phyloP scores from a whole-genome alignment of 495 filamentous ascomycete genomes.

The Penicillium bialowiezense region DNA sequence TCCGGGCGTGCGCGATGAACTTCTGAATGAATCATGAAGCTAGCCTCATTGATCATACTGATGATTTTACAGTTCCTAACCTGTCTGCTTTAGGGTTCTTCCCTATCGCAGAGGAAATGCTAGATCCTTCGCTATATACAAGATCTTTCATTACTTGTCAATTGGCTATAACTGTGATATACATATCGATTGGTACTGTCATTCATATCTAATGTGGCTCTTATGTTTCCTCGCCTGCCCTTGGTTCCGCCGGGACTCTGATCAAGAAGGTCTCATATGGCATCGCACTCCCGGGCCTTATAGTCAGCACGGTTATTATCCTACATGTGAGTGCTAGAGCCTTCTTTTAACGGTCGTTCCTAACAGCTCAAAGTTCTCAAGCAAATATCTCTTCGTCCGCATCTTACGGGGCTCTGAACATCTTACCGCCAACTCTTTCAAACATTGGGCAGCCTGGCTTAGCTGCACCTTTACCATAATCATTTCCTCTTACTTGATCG shows the following conservation, averaged over 20 bases:
- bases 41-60: constrained; percentile 51
- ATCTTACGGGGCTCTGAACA: constrained; percentile 32
- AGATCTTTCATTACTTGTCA: too few species aligned
- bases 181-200: constrained; percentile 49
- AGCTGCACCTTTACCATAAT: constrained; percentile 21
- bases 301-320: constrained; percentile 4
- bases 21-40: constrained; percentile 54
- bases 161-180: too few species aligned
- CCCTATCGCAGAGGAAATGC: too few species aligned
- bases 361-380: constrained; percentile 6
- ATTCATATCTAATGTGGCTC: constrained; percentile 64
- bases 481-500: constrained; percentile 9
- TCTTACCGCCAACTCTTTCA: constrained; percentile 25
- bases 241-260: constrained; percentile 53
- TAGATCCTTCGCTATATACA: too few species aligned
- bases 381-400: constrained; percentile 37
- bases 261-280: constrained; percentile 67
- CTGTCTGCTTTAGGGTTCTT: too few species aligned
- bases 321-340: too few species aligned
- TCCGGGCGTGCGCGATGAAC: constrained; percentile 36
- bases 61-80: too few species aligned
- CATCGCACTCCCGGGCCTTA: constrained; percentile 55
- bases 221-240: constrained; percentile 59
- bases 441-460: constrained; percentile 36
- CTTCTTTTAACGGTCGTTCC: too few species aligned